Evolutionary conservation across 1,139 yeast species (phyloP), one percentile per base, ranked within the genome.

Genomic region (Pichiaceae sp.): DNA sequence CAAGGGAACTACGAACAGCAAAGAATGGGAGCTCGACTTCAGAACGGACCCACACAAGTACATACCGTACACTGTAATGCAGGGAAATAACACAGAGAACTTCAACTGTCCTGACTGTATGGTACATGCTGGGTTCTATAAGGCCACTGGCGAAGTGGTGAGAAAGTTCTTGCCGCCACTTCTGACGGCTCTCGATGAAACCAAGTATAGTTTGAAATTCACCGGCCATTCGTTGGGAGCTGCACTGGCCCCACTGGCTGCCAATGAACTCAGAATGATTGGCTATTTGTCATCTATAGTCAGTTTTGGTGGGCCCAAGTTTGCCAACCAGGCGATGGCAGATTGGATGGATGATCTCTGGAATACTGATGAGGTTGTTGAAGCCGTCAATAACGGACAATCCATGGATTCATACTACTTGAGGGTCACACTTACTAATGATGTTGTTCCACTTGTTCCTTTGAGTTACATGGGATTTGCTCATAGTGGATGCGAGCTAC

Each of bases 211-310:
- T 30, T 44, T 79, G 14, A 64, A 71, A 3, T 64, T 79, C 2
- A 60, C 74, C 2, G 91, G 91, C 0, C 91, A 81, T 57, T 81
- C 91, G 0, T 54, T 81, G 21, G 93, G 91, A 1, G 91, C 79
- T 3, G 85, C 86, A 0, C 57, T 79, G 38, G 79, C 86, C 0
- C 56, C 66, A 12, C 56, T 82, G 28, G 66, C 75, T 9, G 87
- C 81, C 0, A 63, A 76, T 19, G 87, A 80, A 48, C 63, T 75
- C 39, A 63, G 64, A 42, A 45, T 70, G 6, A 48, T 70, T 50
- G 83, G 82, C 0, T 62, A 60, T 37, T 55, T 65, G 5, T 78
- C 81, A 0, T 54, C 69, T 31, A 72, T 78, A 1, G 56, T 78
- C 8, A 67, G 79, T 0, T 75, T 62, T 56, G 89, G 80, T 3